A percentile compares a stretch with the other conserved stretches of the same genome.
phyloP scores from a whole-genome alignment of 2,329 filamentous ascomycete genomes.

The Calonectria multiphialidica region DNA sequence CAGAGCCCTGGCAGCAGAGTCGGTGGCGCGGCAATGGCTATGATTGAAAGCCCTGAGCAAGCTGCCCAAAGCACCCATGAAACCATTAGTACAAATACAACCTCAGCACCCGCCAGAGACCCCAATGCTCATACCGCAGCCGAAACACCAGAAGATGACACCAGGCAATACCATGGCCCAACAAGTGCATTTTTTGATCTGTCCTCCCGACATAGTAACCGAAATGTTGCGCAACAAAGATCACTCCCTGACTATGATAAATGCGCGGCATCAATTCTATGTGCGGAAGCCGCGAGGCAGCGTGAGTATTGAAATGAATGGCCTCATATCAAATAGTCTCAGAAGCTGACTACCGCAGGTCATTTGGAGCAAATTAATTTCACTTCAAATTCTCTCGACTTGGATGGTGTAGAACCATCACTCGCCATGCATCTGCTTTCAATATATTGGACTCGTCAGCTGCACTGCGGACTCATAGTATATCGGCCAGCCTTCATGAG shows the following conservation, averaged over 20 bases:
- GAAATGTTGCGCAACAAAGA: constrained; percentile 38
- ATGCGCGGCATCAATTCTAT: constrained; percentile 50
- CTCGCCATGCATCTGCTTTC: constrained; percentile 62
- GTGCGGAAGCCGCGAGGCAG: constrained; percentile 36
- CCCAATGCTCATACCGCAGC: background rate
- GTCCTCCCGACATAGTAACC: constrained; percentile 32
- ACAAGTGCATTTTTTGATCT: constrained; percentile 61
- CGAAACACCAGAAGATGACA: background rate
- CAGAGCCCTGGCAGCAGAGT: background rate
- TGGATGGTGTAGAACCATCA: constrained; percentile 65
- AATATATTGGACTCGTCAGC: constrained; percentile 67
- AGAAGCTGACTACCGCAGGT: constrained; percentile 34
- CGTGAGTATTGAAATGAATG: constrained; percentile 17
- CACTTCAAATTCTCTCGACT: constrained; percentile 60
- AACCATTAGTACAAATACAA: background rate
- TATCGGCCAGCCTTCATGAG: constrained; percentile 67
- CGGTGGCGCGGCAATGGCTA: background rate
- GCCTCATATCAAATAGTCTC: background rate
- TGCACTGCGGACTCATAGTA: constrained; percentile 56
- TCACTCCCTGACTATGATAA: constrained; percentile 47
- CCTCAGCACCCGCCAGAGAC: background rate
- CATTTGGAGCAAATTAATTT: constrained; percentile 64
- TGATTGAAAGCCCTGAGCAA: background rate
- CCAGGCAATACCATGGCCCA: constrained; percentile 56
- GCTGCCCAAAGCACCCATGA: background rate